Evolutionary conservation across 2,329 filamentous ascomycete genomes (phyloP).

Genomic region (Cytospora mali): DNA sequence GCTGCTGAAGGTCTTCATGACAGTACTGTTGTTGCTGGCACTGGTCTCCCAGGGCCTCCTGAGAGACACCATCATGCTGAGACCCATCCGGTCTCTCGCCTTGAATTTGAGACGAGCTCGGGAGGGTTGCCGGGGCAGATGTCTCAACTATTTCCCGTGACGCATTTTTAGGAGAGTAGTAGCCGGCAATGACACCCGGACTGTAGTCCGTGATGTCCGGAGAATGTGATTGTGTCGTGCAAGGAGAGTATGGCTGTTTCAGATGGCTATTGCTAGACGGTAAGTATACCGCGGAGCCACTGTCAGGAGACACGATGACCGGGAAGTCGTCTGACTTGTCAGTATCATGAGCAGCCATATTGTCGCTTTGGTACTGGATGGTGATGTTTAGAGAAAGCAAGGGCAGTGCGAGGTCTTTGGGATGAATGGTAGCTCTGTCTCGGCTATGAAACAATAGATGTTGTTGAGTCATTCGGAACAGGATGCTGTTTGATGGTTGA

Average conservation of each 20-base stretch:
- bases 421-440: conserved; percentile 19
- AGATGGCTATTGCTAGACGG: conserved; percentile 11
- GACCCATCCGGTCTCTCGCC: background rate
- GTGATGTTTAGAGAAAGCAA: conserved; percentile 2
- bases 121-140: background rate
- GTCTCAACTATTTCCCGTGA: conserved; percentile 6
- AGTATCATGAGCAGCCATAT: conserved; percentile 9
- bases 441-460: conserved; percentile 27
- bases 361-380: background rate
- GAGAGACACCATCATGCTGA: background rate
- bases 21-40: background rate
- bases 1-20: conserved; percentile 1
- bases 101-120: background rate
- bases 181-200: background rate
- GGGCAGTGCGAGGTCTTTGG: background rate
- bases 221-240: conserved; percentile 26
- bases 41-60: background rate
- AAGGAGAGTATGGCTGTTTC: conserved; percentile 26
- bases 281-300: conserved; percentile 5
- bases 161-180: background rate
- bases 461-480: conserved; percentile 20
- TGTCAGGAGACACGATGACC: conserved; percentile 1
- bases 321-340: conserved; percentile 8
- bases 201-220: conserved; percentile 13
- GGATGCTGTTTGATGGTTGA: conserved; percentile 3